A percentile compares a stretch with the other conserved stretches of the same genome.
Evolutionary conservation across 1,139 yeast species (phyloP).

Genomic region (Lodderomyces beijingensis): DNA sequence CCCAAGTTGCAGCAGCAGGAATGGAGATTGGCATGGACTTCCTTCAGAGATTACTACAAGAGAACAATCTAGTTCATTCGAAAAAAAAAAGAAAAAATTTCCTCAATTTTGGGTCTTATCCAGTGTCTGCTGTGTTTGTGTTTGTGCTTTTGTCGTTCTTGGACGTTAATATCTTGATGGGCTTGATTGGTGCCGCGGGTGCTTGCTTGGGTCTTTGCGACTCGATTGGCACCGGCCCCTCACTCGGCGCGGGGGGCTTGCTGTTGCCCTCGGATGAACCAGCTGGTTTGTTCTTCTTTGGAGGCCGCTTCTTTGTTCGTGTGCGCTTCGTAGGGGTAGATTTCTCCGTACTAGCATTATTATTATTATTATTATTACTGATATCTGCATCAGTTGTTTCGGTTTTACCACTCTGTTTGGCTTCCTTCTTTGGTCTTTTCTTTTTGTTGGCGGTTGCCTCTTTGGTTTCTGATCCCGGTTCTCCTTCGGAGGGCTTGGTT

Average conservation of each 20-base stretch:
- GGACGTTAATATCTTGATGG: neutral
- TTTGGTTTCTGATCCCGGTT: slow-evolving; percentile 2
- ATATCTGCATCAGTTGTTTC: neutral
- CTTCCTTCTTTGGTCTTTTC: neutral
- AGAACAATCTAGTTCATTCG: too few species aligned
- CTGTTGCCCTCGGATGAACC: neutral
- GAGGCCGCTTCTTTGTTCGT: too few species aligned
- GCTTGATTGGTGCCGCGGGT: slow-evolving; percentile 1
- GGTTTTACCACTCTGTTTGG: neutral
- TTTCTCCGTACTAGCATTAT: too few species aligned
- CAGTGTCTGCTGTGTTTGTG: too few species aligned
- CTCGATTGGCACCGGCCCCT: too few species aligned
- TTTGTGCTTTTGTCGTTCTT: too few species aligned
- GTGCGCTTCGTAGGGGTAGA: too few species aligned
- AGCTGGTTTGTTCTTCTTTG: too few species aligned
- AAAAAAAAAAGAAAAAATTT: neutral
- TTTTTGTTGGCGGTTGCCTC: slow-evolving; percentile 1
- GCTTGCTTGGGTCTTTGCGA: too few species aligned
- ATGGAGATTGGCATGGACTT: slow-evolving; percentile 71
- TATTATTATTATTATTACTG: too few species aligned
- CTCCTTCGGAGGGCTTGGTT: too few species aligned
- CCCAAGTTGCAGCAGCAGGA: slow-evolving; percentile 51
- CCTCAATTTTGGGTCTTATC: too few species aligned
- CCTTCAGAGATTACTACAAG: slow-evolving; percentile 50
- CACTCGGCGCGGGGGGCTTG: neutral